Evolutionary conservation across 768 basidiomycete genomes (phyloP), one percentile per base, ranked within the genome.

Genomic region (Termitomyces sp.): DNA sequence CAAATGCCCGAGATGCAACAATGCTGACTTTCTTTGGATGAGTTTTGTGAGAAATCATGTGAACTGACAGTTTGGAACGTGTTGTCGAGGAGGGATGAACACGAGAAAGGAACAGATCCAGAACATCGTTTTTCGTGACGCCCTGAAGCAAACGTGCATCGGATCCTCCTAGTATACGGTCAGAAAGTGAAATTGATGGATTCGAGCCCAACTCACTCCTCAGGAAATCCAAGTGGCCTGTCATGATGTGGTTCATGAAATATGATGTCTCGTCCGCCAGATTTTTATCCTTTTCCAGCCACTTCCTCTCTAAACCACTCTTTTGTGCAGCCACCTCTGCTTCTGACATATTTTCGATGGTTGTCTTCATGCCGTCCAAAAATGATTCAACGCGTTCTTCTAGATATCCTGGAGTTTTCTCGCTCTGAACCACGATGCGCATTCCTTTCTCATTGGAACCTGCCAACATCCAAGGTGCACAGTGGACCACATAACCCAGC

Each of bases 321-420:
- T 87, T 89, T 67, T 98, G 92, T 63, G 89, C 85, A 21, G 78
- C 73, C 65, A 98, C 95, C 62, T 90, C 86, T 27, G 79, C 86
- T 6, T 81, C 76, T 5, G 69, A 69, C 89, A 98, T 91, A 6
- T 76, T 78, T 65, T 81, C 81, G 14, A 99, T 73, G 52, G 76
- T 81, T 31, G 68, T 71, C 65, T 83, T 84, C 86, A 95, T 90
- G 53, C 77, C 75, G 45, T 84, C 80, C 58, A 98, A 75, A 77
- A 98, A 98, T 3, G 85, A 83, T 54, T 98, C 94, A 14, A 98
- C 88, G 23, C 96, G 86, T 53, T 80, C 76, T 73, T 98, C 97
- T 42, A 98, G 78, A 69, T 89, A 92, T 23, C 74, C 79, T 9
- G 95, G 85, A 10, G 78, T 75, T 54, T 86, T 86, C 73, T 98